These are phyloP conservation scores for Cornus controversa DNA, from an alignment of 148 eudicot species.

Conservation along the genomic window DNA sequence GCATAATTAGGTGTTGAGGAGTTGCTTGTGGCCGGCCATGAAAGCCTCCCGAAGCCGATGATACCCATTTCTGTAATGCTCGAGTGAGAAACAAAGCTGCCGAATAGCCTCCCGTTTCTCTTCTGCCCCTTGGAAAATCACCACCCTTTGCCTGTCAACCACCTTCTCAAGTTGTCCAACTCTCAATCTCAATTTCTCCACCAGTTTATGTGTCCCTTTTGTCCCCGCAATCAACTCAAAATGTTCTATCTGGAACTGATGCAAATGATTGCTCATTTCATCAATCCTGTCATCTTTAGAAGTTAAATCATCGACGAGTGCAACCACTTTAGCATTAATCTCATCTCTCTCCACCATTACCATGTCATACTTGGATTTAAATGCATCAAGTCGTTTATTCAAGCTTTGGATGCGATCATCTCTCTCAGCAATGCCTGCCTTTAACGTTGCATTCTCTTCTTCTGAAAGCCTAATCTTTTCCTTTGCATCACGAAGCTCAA, in stretches of 20 bases:
- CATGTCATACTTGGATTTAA: constrained; percentile 38
- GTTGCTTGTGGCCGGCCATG: constrained; percentile 42
- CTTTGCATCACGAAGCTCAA: constrained; percentile 50
- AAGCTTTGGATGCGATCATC: constrained; percentile 32
- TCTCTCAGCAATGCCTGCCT: constrained; percentile 29
- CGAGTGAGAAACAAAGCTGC: constrained; percentile 82
- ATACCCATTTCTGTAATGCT: constrained; percentile 69
- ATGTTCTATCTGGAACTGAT: constrained; percentile 41
- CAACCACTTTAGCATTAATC: constrained; percentile 24
- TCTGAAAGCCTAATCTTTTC: constrained; percentile 30
- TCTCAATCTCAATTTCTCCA: constrained; percentile 38
- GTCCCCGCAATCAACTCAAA: constrained; percentile 30
- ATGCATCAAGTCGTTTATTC: constrained; percentile 31
- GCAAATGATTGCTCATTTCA: constrained; percentile 43
- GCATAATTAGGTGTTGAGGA: constrained; percentile 36
- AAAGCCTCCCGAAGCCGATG: constrained; percentile 61
- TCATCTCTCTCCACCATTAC: constrained; percentile 41
- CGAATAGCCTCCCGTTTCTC: constrained; percentile 81
- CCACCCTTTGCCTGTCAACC: constrained; percentile 47
- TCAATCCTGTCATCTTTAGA: constrained; percentile 42
- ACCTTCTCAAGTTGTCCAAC: constrained; percentile 50
- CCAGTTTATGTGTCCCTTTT: constrained; percentile 26
- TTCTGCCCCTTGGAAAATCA: constrained; percentile 64
- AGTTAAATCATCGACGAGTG: constrained; percentile 28
- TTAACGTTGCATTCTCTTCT: not conserved